Evolutionary conservation across 768 basidiomycete species (phyloP).

Genomic region (Leccinum subtestaceum): DNA sequence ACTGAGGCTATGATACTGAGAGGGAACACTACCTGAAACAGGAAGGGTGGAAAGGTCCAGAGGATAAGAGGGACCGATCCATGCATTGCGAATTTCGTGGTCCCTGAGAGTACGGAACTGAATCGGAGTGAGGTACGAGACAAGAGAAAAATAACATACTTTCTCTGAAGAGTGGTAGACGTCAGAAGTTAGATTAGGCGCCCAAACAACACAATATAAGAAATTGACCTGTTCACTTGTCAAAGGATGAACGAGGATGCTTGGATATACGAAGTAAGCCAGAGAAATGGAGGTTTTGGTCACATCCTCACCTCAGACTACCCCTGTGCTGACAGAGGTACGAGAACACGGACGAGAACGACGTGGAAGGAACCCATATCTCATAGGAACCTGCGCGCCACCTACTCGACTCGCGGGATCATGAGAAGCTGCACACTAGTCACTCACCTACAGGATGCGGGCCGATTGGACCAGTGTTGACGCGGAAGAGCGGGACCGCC

Average conservation of each 20-base stretch:
- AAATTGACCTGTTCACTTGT: slow-evolving; percentile 63
- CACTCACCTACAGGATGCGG: slow-evolving; percentile 73
- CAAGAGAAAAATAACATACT: slow-evolving; percentile 34
- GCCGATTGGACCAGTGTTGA: slow-evolving; percentile 66
- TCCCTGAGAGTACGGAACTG: slow-evolving; percentile 42
- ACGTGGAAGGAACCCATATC: slow-evolving; percentile 75
- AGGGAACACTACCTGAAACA: slow-evolving; percentile 51
- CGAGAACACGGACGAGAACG: slow-evolving; percentile 73
- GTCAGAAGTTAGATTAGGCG: not conserved
- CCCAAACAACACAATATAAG: not conserved
- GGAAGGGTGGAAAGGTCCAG: slow-evolving; percentile 61
- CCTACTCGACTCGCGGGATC: not conserved
- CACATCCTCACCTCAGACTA: slow-evolving; percentile 51
- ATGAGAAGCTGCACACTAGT: not conserved
- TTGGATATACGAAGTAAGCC: slow-evolving; percentile 25
- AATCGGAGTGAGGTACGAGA: not conserved
- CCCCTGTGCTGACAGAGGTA: slow-evolving; percentile 70
- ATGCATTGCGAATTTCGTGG: slow-evolving; percentile 66
- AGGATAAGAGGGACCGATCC: slow-evolving; percentile 71
- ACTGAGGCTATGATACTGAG: slow-evolving; percentile 70
- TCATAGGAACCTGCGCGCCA: slow-evolving; percentile 67
- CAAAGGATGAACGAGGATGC: slow-evolving; percentile 72
- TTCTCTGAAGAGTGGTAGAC: slow-evolving; percentile 38
- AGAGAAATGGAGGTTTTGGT: not conserved
- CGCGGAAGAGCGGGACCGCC: slow-evolving; percentile 71